A percentile compares a stretch with the other conserved stretches of the same genome.
Conservation (phyloP, 2,329 filamentous ascomycete genomes). For the Ophiostoma himal-ulmi region DNA sequence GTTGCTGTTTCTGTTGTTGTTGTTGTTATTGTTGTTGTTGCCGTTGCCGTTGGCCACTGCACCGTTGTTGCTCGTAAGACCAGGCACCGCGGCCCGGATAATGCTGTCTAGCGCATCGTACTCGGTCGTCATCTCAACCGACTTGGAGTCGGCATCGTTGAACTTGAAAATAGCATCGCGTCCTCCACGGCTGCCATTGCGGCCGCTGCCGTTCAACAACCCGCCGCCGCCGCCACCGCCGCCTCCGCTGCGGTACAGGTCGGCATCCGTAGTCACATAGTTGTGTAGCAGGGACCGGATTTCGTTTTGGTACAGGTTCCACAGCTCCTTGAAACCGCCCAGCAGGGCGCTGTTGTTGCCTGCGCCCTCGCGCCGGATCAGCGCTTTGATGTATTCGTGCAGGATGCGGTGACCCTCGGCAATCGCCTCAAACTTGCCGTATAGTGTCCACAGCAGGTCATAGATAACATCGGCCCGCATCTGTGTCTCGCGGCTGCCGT, state of each 20-base stretch:
- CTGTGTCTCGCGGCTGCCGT: conserved; percentile 64
- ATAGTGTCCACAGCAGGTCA: conserved; percentile 85
- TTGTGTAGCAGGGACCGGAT: conserved; percentile 91
- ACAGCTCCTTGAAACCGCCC: conserved; percentile 89
- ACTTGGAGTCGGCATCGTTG: conserved; percentile 75
- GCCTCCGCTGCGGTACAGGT: conserved; percentile 52
- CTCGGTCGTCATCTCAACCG: conserved; percentile 71
- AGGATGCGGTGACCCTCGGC: conserved; percentile 91
- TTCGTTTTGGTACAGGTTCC: conserved; percentile 97
- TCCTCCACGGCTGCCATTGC: not conserved
- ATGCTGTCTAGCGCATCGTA: conserved; percentile 87
- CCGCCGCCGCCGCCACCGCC: conserved; percentile 10
- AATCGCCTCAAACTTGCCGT: conserved; percentile 95
- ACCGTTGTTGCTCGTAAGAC: conserved; percentile 70
- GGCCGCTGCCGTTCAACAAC: not conserved
- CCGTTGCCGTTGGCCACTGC: conserved; percentile 26
- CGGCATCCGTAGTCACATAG: conserved; percentile 87
- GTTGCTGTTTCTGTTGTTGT: not conserved
- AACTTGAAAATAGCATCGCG: conserved; percentile 64
- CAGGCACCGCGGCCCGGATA: conserved; percentile 84
- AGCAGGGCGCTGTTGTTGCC: conserved; percentile 61
- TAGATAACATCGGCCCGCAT: conserved; percentile 80
- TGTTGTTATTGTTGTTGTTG: not conserved
- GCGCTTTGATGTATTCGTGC: conserved; percentile 83
- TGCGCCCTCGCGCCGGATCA: conserved; percentile 73